Base-by-base conservation (phyloP, 257 asterid genomes). In the Fraxinus excelsior region DNA sequence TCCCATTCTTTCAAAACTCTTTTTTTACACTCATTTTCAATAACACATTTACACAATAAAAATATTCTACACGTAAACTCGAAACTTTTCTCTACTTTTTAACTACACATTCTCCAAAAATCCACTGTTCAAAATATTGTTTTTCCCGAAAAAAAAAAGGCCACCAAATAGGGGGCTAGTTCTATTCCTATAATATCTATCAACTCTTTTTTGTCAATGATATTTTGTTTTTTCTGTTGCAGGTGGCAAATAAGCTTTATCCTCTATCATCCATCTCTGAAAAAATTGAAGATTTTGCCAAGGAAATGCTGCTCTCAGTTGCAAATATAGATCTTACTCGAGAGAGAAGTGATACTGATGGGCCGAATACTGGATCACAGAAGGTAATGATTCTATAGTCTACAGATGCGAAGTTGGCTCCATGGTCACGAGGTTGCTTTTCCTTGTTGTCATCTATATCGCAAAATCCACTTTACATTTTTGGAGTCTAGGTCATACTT, bases 201-300 rank as follows among this genome's bases (percentile, higher is more conserved):
- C 1, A 67, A 21, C 35, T 70, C 53, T 38, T 16, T 38, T 28
- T 46, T 69, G 32, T 12, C 67, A 31, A n/a, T 71, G n/a, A 70
- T 79, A 13, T 68, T 74, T 70, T 68, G 71, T 44, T 82, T 31
- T 76, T 82, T 60, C 42, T 74, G 64, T 73, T 82, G 21, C 78
- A 96, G 99, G 98, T 93, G 84, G 99, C 97, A 18, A 96, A 96
- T 87, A 96, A 91, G 87, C 99, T 96, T 74, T 96, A 91, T 86
- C 98, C 99, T 80, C 72, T 93, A 78, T 26, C 97, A 69, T 88
- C 91, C 76, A 82, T 91, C 82, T 90, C 97, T 70, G 83, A 74
- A 87, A 90, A 88, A 83, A 96, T 96, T 70, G 97, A 96, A 87
- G 90, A 81, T 56, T 96, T 90, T 87, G 96, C 99, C 23, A 86